Conservation (phyloP, 148 eudicot genomes). For the Polygonum maritimum region DNA sequence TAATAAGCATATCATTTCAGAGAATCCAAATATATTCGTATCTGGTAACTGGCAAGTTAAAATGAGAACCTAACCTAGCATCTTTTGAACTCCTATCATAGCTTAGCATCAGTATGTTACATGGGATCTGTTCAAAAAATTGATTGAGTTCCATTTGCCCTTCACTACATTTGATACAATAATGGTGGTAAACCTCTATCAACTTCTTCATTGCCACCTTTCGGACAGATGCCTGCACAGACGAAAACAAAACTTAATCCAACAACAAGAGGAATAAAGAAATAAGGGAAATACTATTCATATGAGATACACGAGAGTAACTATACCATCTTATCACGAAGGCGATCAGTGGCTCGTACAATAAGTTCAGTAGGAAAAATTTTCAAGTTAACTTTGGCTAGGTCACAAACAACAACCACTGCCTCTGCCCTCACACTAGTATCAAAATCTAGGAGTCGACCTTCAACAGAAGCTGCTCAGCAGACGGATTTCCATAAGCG, state of each 20-base stretch:
- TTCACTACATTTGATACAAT: constrained; percentile 59
- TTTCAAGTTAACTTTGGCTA: constrained; percentile 47
- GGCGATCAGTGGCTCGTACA: constrained; percentile 53
- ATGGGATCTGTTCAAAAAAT: constrained; percentile 73
- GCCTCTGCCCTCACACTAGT: constrained; percentile 75
- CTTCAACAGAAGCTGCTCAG: constrained; percentile 59
- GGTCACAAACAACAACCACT: constrained; percentile 62
- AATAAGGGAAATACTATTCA: neutral
- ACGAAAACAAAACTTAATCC: constrained; percentile 8
- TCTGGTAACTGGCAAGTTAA: neutral
- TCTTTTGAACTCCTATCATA: constrained; percentile 70
- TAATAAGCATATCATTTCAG: constrained; percentile 1
- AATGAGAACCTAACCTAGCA: constrained; percentile 43
- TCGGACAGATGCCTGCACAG: constrained; percentile 60
- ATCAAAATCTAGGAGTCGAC: constrained; percentile 77
- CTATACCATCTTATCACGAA: constrained; percentile 84
- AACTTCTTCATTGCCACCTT: constrained; percentile 68
- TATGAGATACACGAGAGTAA: constrained; percentile 2
- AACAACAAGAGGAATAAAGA: constrained; percentile 10
- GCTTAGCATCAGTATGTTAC: constrained; percentile 69
- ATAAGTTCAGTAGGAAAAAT: constrained; percentile 39
- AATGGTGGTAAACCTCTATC: constrained; percentile 70
- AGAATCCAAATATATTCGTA: neutral
- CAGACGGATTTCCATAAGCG: neutral
- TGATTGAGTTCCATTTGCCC: constrained; percentile 35